Evolutionary conservation across 805 yeast genomes (phyloP).

Genomic region (Zygotorulaspora florentina): DNA sequence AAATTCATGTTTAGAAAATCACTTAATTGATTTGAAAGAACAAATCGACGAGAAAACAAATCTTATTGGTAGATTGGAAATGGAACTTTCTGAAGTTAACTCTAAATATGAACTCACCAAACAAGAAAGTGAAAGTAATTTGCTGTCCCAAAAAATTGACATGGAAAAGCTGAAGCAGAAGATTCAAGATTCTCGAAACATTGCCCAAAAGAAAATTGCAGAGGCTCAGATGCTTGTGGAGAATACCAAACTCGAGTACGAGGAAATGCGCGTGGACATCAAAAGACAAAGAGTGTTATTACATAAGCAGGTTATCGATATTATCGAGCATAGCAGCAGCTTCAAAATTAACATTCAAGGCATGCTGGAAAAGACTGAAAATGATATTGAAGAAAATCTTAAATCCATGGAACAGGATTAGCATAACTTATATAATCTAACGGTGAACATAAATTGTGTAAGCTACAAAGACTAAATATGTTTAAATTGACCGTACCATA

Average conservation of each 20-base stretch:
- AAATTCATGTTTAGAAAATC: conserved; percentile 44
- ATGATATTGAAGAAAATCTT: conserved; percentile 40
- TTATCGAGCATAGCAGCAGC: conserved; percentile 55
- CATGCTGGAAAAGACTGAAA: conserved; percentile 56
- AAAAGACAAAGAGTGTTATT: conserved; percentile 45
- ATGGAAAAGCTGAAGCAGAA: conserved; percentile 61
- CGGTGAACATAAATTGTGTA: too few species aligned
- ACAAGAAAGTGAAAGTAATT: conserved; percentile 50
- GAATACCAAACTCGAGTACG: conserved; percentile 49
- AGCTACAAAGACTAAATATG: too few species aligned
- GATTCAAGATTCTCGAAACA: conserved; percentile 43
- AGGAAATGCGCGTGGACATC: conserved; percentile 46
- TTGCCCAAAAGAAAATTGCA: conserved; percentile 46
- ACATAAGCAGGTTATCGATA: conserved; percentile 50
- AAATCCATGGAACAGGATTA: conserved; percentile 7
- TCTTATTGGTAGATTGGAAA: conserved; percentile 52
- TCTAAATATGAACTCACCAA: conserved; percentile 52
- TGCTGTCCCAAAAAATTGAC: conserved; percentile 50
- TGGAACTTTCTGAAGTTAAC: conserved; percentile 49
- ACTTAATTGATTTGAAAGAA: conserved; percentile 53
- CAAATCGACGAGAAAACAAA: conserved; percentile 54
- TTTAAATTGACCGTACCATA: too few species aligned
- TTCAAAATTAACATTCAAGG: conserved; percentile 67
- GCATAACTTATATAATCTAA: not conserved
- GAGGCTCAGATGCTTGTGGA: conserved; percentile 48